A percentile compares a stretch with the other conserved stretches of the same genome.
Evolutionary conservation across 768 basidiomycete genomes (phyloP).

Genomic region (Mycena belliarum): DNA sequence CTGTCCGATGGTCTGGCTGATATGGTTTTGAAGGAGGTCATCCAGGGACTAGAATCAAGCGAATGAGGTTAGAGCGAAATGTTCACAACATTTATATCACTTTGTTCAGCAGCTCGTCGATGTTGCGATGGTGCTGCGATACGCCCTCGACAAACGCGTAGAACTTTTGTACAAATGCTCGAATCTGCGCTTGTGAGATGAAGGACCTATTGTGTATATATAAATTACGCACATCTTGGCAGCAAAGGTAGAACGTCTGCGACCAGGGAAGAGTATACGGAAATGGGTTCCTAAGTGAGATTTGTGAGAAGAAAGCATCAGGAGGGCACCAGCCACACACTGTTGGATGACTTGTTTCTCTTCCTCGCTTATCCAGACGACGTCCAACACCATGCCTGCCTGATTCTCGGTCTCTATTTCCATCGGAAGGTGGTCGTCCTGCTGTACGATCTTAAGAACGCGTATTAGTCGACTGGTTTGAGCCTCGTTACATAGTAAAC

Average conservation of each 20-base stretch:
- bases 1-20: constrained; percentile 74
- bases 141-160: constrained; percentile 97
- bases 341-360: constrained; percentile 61
- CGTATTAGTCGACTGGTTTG: neutral
- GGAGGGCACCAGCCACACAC: constrained; percentile 38
- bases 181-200: constrained; percentile 52
- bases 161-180: constrained; percentile 90
- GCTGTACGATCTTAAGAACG: constrained; percentile 68
- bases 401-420: constrained; percentile 61
- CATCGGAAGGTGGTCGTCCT: constrained; percentile 93
- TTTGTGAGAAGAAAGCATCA: constrained; percentile 7
- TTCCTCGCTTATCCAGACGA: constrained; percentile 77
- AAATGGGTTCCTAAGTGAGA: constrained; percentile 48
- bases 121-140: constrained; percentile 85
- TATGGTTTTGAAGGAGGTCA: constrained; percentile 70
- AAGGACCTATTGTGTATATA: neutral
- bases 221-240: constrained; percentile 65
- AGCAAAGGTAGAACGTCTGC: constrained; percentile 91
- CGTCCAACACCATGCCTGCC: constrained; percentile 70
- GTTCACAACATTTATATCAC: constrained; percentile 43
- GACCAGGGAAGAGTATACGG: constrained; percentile 91
- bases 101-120: constrained; percentile 88
- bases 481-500: constrained; percentile 23
- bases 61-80: neutral
- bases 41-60: constrained; percentile 71